phyloP scores from a whole-genome alignment of 2,329 filamentous ascomycete genomes.

The Lachnellula suecica region DNA sequence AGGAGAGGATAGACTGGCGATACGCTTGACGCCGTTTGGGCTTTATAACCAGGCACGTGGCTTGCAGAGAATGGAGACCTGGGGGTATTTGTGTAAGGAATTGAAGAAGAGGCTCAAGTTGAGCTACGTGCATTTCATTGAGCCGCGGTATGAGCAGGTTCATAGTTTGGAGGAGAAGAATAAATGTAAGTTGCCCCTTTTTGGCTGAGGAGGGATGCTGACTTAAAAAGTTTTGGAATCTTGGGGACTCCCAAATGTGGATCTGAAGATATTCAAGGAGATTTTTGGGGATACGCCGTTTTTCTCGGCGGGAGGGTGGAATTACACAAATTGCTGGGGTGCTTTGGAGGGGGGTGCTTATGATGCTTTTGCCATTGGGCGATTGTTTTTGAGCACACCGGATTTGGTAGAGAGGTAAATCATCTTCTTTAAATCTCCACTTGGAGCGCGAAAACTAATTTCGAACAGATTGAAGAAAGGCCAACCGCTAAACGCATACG shows the following conservation, averaged over 20 bases:
- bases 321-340: conserved; percentile 48
- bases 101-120: conserved; percentile 50
- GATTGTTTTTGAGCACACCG: conserved; percentile 49
- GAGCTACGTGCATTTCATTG: conserved; percentile 58
- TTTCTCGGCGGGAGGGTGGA: conserved; percentile 55
- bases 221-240: conserved; percentile 37
- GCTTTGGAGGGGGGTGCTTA: conserved; percentile 47
- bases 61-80: conserved; percentile 52
- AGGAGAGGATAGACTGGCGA: conserved; percentile 51
- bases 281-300: conserved; percentile 54
- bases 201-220: not conserved
- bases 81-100: conserved; percentile 47
- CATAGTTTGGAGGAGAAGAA: conserved; percentile 48
- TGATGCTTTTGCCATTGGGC: conserved; percentile 46
- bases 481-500: conserved; percentile 40
- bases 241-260: conserved; percentile 46
- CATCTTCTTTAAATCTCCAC: not conserved
- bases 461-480: conserved; percentile 37
- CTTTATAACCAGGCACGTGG: conserved; percentile 51
- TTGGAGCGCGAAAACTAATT: not conserved
- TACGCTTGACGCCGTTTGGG: conserved; percentile 60
- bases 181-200: conserved; percentile 28
- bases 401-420: conserved; percentile 41
- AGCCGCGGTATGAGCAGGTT: conserved; percentile 53
- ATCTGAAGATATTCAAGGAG: conserved; percentile 46